phyloP scores from a whole-genome alignment of 2,329 filamentous ascomycete genomes.

The Hypoxylon sp. region DNA sequence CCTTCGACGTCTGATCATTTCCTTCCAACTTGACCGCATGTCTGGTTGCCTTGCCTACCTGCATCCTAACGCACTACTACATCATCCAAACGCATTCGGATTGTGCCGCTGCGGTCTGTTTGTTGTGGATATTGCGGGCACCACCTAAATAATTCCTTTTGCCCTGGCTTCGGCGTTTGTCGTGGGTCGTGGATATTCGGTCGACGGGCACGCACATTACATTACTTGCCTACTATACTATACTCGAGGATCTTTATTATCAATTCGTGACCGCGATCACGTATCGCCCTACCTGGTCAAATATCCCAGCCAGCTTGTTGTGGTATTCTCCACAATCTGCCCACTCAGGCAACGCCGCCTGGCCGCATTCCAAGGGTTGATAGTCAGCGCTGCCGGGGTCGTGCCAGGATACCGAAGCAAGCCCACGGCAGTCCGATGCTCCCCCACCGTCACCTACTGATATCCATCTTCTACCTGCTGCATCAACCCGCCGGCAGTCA shows the following conservation, averaged over 20 bases:
- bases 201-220: constrained; percentile 27
- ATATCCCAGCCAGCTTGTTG: constrained; percentile 31
- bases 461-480: constrained; percentile 33
- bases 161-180: constrained; percentile 34
- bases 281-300: constrained; percentile 30
- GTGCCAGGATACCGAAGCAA: constrained; percentile 37
- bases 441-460: constrained; percentile 35
- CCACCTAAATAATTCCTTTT: constrained; percentile 11
- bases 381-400: constrained; percentile 37
- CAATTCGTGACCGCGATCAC: constrained; percentile 36
- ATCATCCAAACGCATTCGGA: constrained; percentile 28
- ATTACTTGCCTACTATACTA: constrained; percentile 14
- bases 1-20: constrained; percentile 38
- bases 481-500: constrained; percentile 44
- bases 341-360: constrained; percentile 45
- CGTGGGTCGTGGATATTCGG: constrained; percentile 22
- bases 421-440: constrained; percentile 37
- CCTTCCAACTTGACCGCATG: constrained; percentile 37
- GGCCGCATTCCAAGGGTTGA: constrained; percentile 43
- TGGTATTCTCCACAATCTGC: constrained; percentile 45
- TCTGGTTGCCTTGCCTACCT: constrained; percentile 26
- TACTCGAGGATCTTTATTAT: constrained; percentile 24
- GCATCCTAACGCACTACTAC: constrained; percentile 28
- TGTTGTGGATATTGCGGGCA: constrained; percentile 25
- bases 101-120: constrained; percentile 26